Percentiles rank a stretch among this genome's conserved stretches.
Evolutionary conservation across 164 flowering plant species (phyloP).

Genomic region (Vitis riparia): DNA sequence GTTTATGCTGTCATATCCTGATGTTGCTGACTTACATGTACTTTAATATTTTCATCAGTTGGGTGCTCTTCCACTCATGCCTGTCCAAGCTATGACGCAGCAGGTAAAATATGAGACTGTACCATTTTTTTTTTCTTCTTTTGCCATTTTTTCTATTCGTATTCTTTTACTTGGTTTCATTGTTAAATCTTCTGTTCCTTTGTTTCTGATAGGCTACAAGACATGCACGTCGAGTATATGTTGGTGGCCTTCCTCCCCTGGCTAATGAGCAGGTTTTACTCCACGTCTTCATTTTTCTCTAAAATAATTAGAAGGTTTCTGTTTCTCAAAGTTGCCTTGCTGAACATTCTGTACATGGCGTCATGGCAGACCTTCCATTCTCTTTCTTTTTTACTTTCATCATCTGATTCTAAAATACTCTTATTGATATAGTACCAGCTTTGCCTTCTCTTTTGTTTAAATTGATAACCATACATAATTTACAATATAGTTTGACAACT

Average conservation of each 20-base stretch:
- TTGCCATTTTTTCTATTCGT: neutral
- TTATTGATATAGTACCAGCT: neutral
- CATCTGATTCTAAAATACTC: neutral
- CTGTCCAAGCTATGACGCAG: conserved; percentile 75
- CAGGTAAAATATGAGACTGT: conserved; percentile 40
- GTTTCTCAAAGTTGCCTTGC: too few species aligned
- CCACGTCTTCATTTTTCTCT: neutral
- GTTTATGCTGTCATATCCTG: neutral
- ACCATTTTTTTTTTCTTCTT: too few species aligned
- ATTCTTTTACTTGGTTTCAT: neutral
- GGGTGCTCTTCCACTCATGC: conserved; percentile 58
- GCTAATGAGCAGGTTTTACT: conserved; percentile 82
- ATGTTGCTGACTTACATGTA: neutral
- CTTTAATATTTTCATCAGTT: conserved; percentile 29
- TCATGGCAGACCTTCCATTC: neutral
- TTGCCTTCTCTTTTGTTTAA: too few species aligned
- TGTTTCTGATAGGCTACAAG: conserved; percentile 65
- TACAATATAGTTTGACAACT: neutral
- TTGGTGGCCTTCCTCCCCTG: conserved; percentile 86
- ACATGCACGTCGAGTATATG: conserved; percentile 92
- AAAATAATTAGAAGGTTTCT: neutral
- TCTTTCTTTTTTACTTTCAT: neutral
- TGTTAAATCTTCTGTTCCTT: neutral
- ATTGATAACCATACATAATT: too few species aligned
- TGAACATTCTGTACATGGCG: too few species aligned